A percentile compares a stretch with the other conserved stretches of the same genome.
Conservation (phyloP, 116 monocot species). For the Zostera marina region DNA sequence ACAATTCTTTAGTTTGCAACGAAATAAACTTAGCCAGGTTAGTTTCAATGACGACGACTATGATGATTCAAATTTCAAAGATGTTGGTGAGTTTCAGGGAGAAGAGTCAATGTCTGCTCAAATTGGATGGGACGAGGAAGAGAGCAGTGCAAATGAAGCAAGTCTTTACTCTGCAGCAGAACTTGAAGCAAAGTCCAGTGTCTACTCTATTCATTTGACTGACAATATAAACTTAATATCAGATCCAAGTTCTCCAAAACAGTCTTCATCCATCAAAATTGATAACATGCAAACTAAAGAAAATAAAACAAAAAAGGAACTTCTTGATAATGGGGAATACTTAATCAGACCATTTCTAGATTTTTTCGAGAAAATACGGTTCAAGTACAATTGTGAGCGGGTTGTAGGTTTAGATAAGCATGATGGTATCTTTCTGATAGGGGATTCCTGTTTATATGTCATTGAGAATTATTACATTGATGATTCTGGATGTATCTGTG, state of each 20-base stretch:
- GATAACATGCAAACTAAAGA: slow-evolving; percentile 40
- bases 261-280: slow-evolving; percentile 35
- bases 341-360: slow-evolving; percentile 91
- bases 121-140: slow-evolving; percentile 72
- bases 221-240: slow-evolving; percentile 46
- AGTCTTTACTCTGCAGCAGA: slow-evolving; percentile 81
- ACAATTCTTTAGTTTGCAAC: slow-evolving; percentile 40
- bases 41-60: slow-evolving; percentile 26
- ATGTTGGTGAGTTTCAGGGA: slow-evolving; percentile 38
- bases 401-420: slow-evolving; percentile 96
- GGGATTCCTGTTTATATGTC: slow-evolving; percentile 73
- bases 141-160: slow-evolving; percentile 67
- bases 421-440: slow-evolving; percentile 97
- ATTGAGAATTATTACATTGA: slow-evolving; percentile 98
- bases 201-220: slow-evolving; percentile 49
- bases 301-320: slow-evolving; percentile 62
- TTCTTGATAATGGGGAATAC: slow-evolving; percentile 96
- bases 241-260: slow-evolving; percentile 66
- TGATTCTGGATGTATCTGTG: slow-evolving; percentile 87
- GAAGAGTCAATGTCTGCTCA: slow-evolving; percentile 31
- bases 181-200: slow-evolving; percentile 48
- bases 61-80: slow-evolving; percentile 38
- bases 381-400: slow-evolving; percentile 93
- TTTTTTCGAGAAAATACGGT: slow-evolving; percentile 78
- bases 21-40: slow-evolving; percentile 30